phyloP scores from a whole-genome alignment of 2,329 filamentous ascomycete species.

The Aspergillus nomiae region DNA sequence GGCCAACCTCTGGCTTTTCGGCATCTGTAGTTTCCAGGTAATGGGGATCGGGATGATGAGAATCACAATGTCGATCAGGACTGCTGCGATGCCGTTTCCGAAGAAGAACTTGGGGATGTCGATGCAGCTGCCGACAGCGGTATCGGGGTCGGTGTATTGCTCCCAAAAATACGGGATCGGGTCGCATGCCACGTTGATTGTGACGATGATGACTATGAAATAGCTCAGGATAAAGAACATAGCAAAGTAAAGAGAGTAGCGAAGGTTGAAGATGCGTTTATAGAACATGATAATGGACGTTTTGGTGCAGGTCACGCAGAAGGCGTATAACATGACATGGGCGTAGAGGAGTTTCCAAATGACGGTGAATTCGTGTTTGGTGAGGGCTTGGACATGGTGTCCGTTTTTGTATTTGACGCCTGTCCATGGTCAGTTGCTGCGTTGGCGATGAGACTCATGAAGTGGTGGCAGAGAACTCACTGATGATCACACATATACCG shows the following conservation, averaged over 20 bases:
- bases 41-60: constrained; percentile 1
- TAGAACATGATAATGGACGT: constrained; percentile 7
- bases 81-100: not conserved
- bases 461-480: not conserved
- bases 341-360: constrained; percentile 7
- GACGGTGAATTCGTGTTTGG: not conserved
- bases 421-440: not conserved
- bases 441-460: not conserved
- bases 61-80: not conserved
- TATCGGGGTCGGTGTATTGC: not conserved
- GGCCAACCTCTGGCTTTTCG: not conserved
- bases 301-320: constrained; percentile 6
- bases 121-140: not conserved
- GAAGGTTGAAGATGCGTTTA: constrained; percentile 2
- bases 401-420: not conserved
- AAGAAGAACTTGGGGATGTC: constrained; percentile 4
- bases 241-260: not conserved
- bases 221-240: constrained; percentile 2
- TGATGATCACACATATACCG: not conserved
- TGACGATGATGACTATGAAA: not conserved
- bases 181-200: not conserved
- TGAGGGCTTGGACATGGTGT: not conserved
- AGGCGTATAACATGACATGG: constrained; percentile 5
- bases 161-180: constrained; percentile 4
- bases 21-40: constrained; percentile 3